Evolutionary conservation across 345 rosid species (phyloP).

Genomic region (Cochlearia excelsa): DNA sequence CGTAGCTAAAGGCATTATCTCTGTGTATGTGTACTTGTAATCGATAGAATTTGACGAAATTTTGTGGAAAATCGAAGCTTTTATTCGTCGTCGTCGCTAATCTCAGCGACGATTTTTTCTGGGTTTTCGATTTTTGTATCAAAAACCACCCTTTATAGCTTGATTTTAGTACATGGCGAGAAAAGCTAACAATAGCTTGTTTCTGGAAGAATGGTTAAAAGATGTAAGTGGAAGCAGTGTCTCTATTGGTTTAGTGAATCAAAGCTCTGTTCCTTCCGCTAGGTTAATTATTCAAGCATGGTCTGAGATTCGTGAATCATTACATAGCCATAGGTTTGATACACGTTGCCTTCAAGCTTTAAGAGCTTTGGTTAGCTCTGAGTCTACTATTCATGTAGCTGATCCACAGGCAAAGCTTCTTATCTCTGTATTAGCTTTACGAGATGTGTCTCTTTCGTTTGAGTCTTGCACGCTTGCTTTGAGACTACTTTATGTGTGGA

Average conservation of each 20-base stretch:
- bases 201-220: constrained; percentile 82
- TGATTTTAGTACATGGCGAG: constrained; percentile 48
- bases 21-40: neutral
- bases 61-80: constrained; percentile 11
- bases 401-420: constrained; percentile 94
- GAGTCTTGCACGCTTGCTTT: constrained; percentile 64
- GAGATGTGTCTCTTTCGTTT: constrained; percentile 39
- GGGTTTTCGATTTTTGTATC: constrained; percentile 14
- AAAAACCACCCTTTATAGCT: neutral
- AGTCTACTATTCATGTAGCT: constrained; percentile 74
- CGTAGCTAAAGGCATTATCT: neutral
- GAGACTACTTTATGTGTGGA: constrained; percentile 81
- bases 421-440: constrained; percentile 56
- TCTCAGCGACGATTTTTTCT: constrained; percentile 1
- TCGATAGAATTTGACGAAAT: neutral
- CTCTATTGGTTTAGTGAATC: constrained; percentile 33
- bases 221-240: constrained; percentile 38
- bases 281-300: constrained; percentile 81
- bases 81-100: neutral
- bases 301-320: constrained; percentile 76
- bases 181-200: constrained; percentile 44
- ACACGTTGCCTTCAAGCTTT: constrained; percentile 60
- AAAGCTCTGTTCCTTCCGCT: constrained; percentile 52
- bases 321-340: constrained; percentile 50
- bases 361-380: constrained; percentile 57